A percentile compares a stretch with the other conserved stretches of the same genome.
phyloP scores from a whole-genome alignment of 2,329 filamentous ascomycete genomes.

The Venturia pyrina region DNA sequence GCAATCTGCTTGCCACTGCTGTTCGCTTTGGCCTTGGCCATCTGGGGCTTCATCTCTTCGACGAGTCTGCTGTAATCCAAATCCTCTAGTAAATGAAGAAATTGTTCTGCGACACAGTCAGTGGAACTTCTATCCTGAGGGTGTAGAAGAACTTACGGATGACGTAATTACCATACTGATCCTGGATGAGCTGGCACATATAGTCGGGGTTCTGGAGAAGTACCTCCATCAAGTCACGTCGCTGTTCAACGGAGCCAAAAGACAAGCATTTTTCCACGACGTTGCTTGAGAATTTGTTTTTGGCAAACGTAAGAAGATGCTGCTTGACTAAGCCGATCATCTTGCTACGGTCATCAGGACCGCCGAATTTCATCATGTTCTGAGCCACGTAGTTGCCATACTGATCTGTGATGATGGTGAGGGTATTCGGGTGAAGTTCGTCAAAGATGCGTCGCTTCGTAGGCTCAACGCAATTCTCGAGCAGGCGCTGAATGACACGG shows the following conservation, averaged over 20 bases:
- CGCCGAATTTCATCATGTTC: conserved; percentile 75
- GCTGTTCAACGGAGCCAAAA: conserved; percentile 58
- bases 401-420: conserved; percentile 68
- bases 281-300: conserved; percentile 95
- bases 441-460: conserved; percentile 63
- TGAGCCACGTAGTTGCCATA: conserved; percentile 97
- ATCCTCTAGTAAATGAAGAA: conserved; percentile 44
- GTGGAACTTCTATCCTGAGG: neutral
- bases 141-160: conserved; percentile 59
- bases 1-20: conserved; percentile 34
- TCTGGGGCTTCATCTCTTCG: conserved; percentile 32
- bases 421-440: conserved; percentile 66
- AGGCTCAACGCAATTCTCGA: conserved; percentile 67
- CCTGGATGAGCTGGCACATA: conserved; percentile 58
- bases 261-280: conserved; percentile 90
- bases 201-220: conserved; percentile 27
- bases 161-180: conserved; percentile 93
- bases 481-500: conserved; percentile 82
- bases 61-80: conserved; percentile 34
- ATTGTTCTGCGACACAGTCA: conserved; percentile 53
- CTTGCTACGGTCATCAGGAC: conserved; percentile 57
- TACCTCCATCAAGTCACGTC: conserved; percentile 51
- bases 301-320: conserved; percentile 66
- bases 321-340: conserved; percentile 66
- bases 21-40: conserved; percentile 33